phyloP scores from a whole-genome alignment of 1,139 yeast species.

The Lodderomyces theae region DNA sequence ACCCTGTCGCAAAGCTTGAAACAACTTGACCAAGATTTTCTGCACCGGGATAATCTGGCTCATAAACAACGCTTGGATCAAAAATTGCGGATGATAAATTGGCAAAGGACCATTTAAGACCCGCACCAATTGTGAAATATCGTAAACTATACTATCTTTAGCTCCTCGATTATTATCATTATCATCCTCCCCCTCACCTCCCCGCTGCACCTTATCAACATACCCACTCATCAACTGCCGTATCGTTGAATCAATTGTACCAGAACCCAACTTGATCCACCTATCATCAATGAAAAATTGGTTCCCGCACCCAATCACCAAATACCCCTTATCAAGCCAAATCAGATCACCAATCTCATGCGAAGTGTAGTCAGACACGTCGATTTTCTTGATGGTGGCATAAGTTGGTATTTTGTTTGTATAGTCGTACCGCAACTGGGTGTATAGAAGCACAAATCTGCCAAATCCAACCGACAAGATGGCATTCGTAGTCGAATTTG shows the following conservation, averaged over 20 bases:
- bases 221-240: constrained; percentile 52
- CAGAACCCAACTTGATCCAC: constrained; percentile 37
- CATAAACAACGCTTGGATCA: constrained; percentile 72
- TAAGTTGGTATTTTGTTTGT: constrained; percentile 78
- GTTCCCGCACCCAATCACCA: constrained; percentile 86
- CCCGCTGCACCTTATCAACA: constrained; percentile 13
- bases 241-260: constrained; percentile 34
- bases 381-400: constrained; percentile 71
- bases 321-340: constrained; percentile 77
- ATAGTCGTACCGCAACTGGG: constrained; percentile 85
- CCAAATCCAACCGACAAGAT: constrained; percentile 77
- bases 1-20: constrained; percentile 46
- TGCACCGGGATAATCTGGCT: constrained; percentile 59
- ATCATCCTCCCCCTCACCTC: too few relatives aligned
- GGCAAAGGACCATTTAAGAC: constrained; percentile 89
- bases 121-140: constrained; percentile 56
- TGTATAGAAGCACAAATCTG: constrained; percentile 60
- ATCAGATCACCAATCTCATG: constrained; percentile 86
- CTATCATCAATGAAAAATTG: constrained; percentile 83
- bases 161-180: constrained; percentile 11
- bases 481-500: constrained; percentile 51
- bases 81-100: constrained; percentile 84
- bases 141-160: constrained; percentile 25
- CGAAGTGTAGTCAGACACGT: constrained; percentile 66
- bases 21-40: constrained; percentile 53